Evolutionary conservation across 1,284 basidiomycete species (phyloP), one percentile per base, ranked within the genome.

Genomic region (Cutaneotrichosporon mucoides): DNA sequence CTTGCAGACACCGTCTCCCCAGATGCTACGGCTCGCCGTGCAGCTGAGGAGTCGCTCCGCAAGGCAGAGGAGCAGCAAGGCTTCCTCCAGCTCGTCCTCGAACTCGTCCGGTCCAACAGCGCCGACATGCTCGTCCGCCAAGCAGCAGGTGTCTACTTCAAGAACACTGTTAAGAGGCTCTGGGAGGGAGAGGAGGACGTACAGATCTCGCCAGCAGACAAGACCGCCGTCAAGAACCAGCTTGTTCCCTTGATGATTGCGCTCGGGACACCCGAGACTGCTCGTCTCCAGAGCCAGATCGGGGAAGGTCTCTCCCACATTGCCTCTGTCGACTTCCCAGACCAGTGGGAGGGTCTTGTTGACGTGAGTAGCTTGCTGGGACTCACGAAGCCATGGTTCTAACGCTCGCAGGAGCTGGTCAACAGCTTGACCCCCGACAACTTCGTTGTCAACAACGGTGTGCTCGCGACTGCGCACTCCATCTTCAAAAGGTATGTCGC

Each of bases 381-480:
- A 24, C 24, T 24, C 24, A n/a, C n/a, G n/a, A n/a, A n/a, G n/a
- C n/a, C n/a, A n/a, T 5, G 38, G 13, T 52, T 16, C 56, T 53
- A 24, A 24, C 24, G 24, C 45, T 44, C 9, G 33, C 71, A 94
- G 90, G 88, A 92, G 86, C 85, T 96, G 48, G 89, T 94, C 48
- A 73, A 80, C 51, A 90, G 90, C 59, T 82, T 94, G 45, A 87
- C 89, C 11, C 78, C 82, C 8, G 83, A 86, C 15, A 86, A 97
- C 72, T 92, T 90, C 75, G 86, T 87, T 64, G 77, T 92, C 67
- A 95, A 97, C 74, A 83, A 93, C 42, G 90, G 89, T 56, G 89
- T 99, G 7, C 83, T 99, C 41, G 86, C 95, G 68, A 94, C 94
- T 0, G 91, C 92, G 0, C 95, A 98, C 77, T 93, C 92, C 44